Conservation (phyloP, 1,284 basidiomycete genomes). For the Amylostereum areolatum region DNA sequence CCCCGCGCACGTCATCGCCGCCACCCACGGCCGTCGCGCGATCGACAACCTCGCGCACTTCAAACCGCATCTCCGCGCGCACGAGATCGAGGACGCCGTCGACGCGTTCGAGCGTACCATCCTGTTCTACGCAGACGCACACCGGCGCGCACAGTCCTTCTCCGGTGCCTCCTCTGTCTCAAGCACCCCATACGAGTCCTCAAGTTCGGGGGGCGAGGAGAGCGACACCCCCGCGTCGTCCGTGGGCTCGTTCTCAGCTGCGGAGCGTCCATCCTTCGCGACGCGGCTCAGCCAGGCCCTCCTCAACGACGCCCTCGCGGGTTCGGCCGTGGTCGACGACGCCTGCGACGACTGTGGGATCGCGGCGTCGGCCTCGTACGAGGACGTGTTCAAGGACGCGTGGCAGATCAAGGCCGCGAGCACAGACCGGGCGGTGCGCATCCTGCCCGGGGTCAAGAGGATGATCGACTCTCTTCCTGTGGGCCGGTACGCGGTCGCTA, state of each 20-base stretch:
- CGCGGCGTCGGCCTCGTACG: conserved; percentile 31
- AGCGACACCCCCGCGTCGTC: conserved; percentile 30
- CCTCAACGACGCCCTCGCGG: not conserved
- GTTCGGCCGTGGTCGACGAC: conserved; percentile 26
- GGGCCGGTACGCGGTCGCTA: conserved; percentile 71
- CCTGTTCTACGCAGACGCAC: conserved; percentile 69
- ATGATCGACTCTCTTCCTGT: conserved; percentile 66
- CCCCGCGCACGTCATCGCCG: conserved; percentile 57
- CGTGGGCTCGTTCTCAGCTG: conserved; percentile 23
- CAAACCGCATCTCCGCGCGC: conserved; percentile 36
- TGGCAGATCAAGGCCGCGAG: conserved; percentile 57
- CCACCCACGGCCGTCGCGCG: conserved; percentile 70
- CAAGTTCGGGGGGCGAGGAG: too few species aligned
- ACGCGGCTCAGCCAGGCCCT: conserved; percentile 41
- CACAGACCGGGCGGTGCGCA: conserved; percentile 64
- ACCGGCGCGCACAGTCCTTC: conserved; percentile 34
- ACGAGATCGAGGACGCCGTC: conserved; percentile 67
- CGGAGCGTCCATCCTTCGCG: conserved; percentile 47
- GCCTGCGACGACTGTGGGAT: conserved; percentile 28
- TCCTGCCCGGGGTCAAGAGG: conserved; percentile 66
- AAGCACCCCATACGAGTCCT: too few species aligned
- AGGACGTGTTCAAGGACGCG: conserved; percentile 33
- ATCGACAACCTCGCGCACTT: conserved; percentile 41
- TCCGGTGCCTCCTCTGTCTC: too few species aligned
- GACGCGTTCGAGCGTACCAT: conserved; percentile 65